Base-by-base conservation (phyloP, 2,329 filamentous ascomycete species). In the Diaporthe ampelina region DNA sequence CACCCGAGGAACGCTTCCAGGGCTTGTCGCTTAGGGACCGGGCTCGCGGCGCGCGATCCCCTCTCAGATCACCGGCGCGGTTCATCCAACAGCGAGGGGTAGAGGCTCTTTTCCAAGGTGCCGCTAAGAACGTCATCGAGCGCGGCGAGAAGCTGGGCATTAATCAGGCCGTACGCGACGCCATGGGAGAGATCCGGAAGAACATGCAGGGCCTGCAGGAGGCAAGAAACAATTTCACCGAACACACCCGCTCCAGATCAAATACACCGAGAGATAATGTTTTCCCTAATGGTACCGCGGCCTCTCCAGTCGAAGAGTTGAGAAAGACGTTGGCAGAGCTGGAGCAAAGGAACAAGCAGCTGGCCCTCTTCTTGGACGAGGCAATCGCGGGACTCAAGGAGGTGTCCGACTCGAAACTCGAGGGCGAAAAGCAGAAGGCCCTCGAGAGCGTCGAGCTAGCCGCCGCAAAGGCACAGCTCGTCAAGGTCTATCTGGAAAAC, bases 91-190 rank as follows among this genome's bases (percentile, higher is more conserved):
- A 91, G 54, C 88, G 89, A 56, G 89, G 87, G 2, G 87, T 95
- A 59, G 94, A 96, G 81, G 90, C 90, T 1, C 81, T 97, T 0
- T 88, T 97, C 37, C 93, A 95, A 79, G 93, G 92, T 21, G 94
- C 94, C 4, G 93, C 94, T 26, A 94, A 93, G 80, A 92, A 91
- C 70, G 91, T 96, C 21, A 86, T 95, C 45, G 91, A 94, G 78
- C 88, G 91, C 43, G 89, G 94, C 70, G 93, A 95, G 82, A 93
- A 91, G 79, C 91, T 95, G 76, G 94, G 94, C 9, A 93, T 97
- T 73, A 95, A 95, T 80, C 93, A 94, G 81, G 94, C 92, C 0
- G 91, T 97, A 9, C 90, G 94, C n/a, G 94, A 94, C 77, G 94
- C 94, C 24, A 89, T 97, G 80, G 92, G 92, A 11, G 94, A 97